Base-by-base conservation (phyloP, 495 filamentous ascomycete genomes). In the Alectoria sarmentosa region DNA sequence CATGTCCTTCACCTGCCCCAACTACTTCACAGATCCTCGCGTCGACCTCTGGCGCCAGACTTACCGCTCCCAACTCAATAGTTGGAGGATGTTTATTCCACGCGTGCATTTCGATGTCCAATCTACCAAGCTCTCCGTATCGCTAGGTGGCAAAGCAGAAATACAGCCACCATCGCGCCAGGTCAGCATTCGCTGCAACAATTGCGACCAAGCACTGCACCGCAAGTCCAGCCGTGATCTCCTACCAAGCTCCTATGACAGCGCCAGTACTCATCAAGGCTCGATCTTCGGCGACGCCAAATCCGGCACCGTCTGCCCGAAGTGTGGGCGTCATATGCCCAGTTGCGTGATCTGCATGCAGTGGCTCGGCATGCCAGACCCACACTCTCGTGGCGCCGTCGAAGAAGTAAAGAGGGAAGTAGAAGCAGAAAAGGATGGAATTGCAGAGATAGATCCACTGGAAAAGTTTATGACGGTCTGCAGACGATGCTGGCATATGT, bases 261-360 rank as follows among this genome's bases (percentile, higher is more conserved):
- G 67, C 10, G 74, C 78, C 59, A 74, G 72, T 41, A 70, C 76
- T 6, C 78, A 80, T 61, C 62, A 65, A 23, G 66, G 52, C 37
- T 66, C 66, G 48, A 70, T 66, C 62, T 66, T 69, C 57, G 55
- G 60, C 14, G 49, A 66, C 23, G 58, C 28, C 54, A 63, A 63
- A 19, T 61, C 55, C 19, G 81, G 80, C 14, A 84, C 82, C 5
- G 78, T 88, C 49, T 98, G 94, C 70, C 91, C 90, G 0, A 84
- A 84, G 67, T 98, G 95, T 76, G 91, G 89, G 38, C 83, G 89
- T 21, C 90, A 92, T 66, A 85, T 98, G 72, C 91, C 91, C 6
- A 84, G 95, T 9, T 98, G 94, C 70, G 89, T 89, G 2, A 83
- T 98, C 11, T 98, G 94, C 73, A 84, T 90, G 64, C 80, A 91